Base-by-base conservation (phyloP, 2,329 filamentous ascomycete genomes). In the Sclerotinia trifoliorum region DNA sequence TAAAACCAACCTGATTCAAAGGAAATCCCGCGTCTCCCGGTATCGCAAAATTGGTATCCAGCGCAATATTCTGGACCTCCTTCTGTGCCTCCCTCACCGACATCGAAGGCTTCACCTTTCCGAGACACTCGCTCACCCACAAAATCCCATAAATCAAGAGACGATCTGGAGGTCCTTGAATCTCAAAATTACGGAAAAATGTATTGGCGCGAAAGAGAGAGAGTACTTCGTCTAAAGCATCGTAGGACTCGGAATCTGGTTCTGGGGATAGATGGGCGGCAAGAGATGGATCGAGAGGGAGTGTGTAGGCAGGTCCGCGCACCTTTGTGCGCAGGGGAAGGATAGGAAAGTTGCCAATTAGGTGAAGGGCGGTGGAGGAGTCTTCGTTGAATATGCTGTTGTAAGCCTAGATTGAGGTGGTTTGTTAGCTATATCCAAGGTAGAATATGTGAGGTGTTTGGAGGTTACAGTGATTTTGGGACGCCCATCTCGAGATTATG, bases 181-280 rank as follows among this genome's bases (percentile, higher is more conserved):
- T 96, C 84, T 98, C 95, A 77, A 99, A 99, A 85, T 98, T 99
- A 77, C 95, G 91, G 86, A 98, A 99, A 81, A 99, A 94, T 70
- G 94, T 97, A 84, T 99, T 98, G 76, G 95, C 94, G 73, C 95
- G 92, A 86, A 98, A 99, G 62, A 98, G 87, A 17, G 90, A 86
- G 67, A 99, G 86, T 64, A 96, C 89, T 83, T 99, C 95, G 81
- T 99, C 95, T 67, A 98, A 86, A 71, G 95, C 92, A 83, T 99
- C 95, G 84, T 98, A 98, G 77, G 91, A 94, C 80, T 97, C 93
- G 80, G 88, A 90, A 79, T 95, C 92, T 62, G 93, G 90, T 79
- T 97, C 93, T 75, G 83, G 90, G 75, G 83, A 88, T 13, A 75
- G 77, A 72, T 82, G 79, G 55, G 81, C 75, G 48, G 82, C 78